These are phyloP conservation scores for Psilocybe subaeruginosa DNA, from an alignment of 768 basidiomycete species.

Conservation along the genomic window DNA sequence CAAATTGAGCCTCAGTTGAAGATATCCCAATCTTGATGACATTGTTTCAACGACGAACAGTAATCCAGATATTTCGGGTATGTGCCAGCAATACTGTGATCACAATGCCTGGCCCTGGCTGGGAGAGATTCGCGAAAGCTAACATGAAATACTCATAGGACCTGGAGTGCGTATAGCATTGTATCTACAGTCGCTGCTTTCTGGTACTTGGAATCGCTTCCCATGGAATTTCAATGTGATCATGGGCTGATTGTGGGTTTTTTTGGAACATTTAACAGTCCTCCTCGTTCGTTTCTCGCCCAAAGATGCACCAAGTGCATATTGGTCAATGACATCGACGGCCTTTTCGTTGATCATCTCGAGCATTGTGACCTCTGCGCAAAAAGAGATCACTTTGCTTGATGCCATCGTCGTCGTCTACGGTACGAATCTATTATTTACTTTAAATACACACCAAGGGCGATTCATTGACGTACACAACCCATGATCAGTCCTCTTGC, in stretches of 20 bases:
- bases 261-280: constrained; percentile 12
- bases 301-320: constrained; percentile 28
- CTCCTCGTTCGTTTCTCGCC: constrained; percentile 28
- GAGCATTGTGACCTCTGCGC: constrained; percentile 23
- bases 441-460: neutral
- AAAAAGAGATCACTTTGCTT: constrained; percentile 21
- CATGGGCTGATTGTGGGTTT: neutral
- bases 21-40: neutral
- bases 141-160: constrained; percentile 10
- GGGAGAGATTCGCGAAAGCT: neutral
- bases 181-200: constrained; percentile 27
- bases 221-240: no score
- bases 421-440: constrained; percentile 8
- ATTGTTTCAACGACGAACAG: constrained; percentile 1
- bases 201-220: constrained; percentile 14
- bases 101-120: neutral
- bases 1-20: neutral
- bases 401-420: constrained; percentile 31
- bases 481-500: constrained; percentile 19
- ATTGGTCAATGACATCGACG: constrained; percentile 31
- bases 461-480: neutral
- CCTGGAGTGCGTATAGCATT: constrained; percentile 28
- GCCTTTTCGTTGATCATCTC: constrained; percentile 29
- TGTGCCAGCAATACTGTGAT: neutral
- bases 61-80: constrained; percentile 29